phyloP scores from a whole-genome alignment of 805 yeast genomes.

The Clavispora phyllophila region DNA sequence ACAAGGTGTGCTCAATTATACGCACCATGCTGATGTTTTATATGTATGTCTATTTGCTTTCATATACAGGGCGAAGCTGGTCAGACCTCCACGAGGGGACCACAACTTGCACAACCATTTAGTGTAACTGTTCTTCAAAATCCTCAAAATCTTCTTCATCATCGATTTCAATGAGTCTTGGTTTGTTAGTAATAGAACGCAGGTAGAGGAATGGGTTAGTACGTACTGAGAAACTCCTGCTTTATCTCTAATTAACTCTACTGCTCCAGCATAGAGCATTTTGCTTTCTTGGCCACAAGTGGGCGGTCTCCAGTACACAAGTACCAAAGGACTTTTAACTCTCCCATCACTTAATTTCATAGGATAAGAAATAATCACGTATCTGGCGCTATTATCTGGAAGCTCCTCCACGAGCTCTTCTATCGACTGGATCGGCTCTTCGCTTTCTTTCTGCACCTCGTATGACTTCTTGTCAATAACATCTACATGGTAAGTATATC shows the following conservation, averaged over 20 bases:
- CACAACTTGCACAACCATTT: neutral
- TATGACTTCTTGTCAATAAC: conserved; percentile 52
- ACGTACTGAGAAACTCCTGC: conserved; percentile 67
- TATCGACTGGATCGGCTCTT: conserved; percentile 43
- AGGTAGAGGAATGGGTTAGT: conserved; percentile 1
- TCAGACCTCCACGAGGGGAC: too few relatives aligned
- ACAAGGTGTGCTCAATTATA: neutral
- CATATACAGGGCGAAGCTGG: neutral
- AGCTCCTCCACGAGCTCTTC: conserved; percentile 68
- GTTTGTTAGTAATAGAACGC: conserved; percentile 14
- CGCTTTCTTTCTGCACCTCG: conserved; percentile 46
- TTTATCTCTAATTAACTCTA: conserved; percentile 70
- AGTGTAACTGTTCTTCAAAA: conserved; percentile 31
- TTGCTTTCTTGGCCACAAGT: conserved; percentile 76
- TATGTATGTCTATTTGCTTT: neutral
- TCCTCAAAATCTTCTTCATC: conserved; percentile 71
- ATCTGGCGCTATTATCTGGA: conserved; percentile 81
- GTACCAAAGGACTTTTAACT: conserved; percentile 64
- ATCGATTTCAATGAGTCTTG: conserved; percentile 53
- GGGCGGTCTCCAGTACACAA: conserved; percentile 85
- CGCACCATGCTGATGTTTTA: neutral
- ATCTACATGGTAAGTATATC: conserved; percentile 21
- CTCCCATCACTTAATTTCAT: conserved; percentile 66
- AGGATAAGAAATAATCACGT: conserved; percentile 72
- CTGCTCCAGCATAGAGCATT: conserved; percentile 90